A percentile compares a stretch with the other conserved stretches of the same genome.
Conservation (phyloP, 1,284 basidiomycete species). For the Entoloma clypeatum region DNA sequence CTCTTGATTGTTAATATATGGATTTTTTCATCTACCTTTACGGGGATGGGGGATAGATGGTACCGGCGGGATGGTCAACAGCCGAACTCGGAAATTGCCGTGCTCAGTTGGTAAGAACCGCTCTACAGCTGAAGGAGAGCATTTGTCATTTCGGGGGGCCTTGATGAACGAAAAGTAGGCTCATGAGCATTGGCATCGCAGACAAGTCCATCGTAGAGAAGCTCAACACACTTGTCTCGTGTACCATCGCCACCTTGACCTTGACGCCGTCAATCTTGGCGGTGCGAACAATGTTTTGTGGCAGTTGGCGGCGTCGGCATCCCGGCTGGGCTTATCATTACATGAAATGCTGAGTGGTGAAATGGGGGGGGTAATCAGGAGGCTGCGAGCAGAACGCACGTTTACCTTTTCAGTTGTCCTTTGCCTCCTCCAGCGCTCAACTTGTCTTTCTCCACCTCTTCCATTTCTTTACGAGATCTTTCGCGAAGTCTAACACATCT, state of each 20-base stretch:
- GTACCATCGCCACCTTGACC: constrained; percentile 66
- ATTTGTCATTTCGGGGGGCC: background rate
- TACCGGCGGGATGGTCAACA: no score
- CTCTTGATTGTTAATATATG: no score
- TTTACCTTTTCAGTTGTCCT: constrained; percentile 34
- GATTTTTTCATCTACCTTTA: no score
- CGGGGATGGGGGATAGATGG: no score
- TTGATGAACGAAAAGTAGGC: constrained; percentile 33
- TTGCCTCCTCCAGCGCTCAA: constrained; percentile 74
- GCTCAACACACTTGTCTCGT: constrained; percentile 87
- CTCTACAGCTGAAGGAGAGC: constrained; percentile 49
- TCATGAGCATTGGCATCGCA: constrained; percentile 81
- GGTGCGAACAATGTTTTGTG: constrained; percentile 45
- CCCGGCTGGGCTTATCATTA: constrained; percentile 31
- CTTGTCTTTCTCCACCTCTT: constrained; percentile 84
- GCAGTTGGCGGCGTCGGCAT: constrained; percentile 45
- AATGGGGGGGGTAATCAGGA: no score
- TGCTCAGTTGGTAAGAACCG: constrained; percentile 55
- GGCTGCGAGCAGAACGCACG: constrained; percentile 29
- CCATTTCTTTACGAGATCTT: constrained; percentile 93
- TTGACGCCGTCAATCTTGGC: constrained; percentile 69
- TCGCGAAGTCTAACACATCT: constrained; percentile 79
- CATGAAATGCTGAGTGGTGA: no score
- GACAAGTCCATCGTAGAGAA: constrained; percentile 90
- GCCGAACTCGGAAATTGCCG: no score